phyloP scores from a whole-genome alignment of 805 yeast genomes.

The Metschnikowia continentalis region DNA sequence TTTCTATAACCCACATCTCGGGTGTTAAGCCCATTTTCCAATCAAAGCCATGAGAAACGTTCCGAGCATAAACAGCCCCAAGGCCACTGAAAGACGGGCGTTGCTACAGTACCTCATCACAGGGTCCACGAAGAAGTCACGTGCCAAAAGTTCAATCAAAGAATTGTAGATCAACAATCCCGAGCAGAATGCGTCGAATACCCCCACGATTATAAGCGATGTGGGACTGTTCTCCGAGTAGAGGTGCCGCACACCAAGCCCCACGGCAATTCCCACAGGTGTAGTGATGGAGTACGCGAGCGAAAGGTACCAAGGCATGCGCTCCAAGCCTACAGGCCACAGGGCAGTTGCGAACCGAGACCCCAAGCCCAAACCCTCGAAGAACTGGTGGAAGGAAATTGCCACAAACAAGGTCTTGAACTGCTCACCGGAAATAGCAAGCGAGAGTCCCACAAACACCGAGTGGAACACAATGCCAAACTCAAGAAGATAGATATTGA shows the following conservation, averaged over 20 bases:
- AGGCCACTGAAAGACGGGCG: conserved; percentile 49
- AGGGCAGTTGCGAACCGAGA: conserved; percentile 26
- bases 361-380: conserved; percentile 33
- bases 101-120: conserved; percentile 59
- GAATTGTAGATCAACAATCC: conserved; percentile 79
- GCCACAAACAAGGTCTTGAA: conserved; percentile 27
- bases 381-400: conserved; percentile 29
- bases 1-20: not conserved
- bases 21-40: conserved; percentile 64
- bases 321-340: conserved; percentile 21
- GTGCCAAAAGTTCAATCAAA: conserved; percentile 74
- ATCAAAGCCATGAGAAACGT: conserved; percentile 76
- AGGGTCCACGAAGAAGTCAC: conserved; percentile 60
- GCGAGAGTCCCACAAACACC: conserved; percentile 30
- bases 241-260: conserved; percentile 65
- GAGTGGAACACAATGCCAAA: conserved; percentile 34
- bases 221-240: conserved; percentile 57
- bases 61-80: conserved; percentile 54
- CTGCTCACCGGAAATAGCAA: conserved; percentile 30
- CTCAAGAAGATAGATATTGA: conserved; percentile 21
- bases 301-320: conserved; percentile 17
- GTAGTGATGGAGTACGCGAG: conserved; percentile 42
- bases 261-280: conserved; percentile 74
- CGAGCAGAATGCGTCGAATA: conserved; percentile 69
- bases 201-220: conserved; percentile 64